phyloP scores from a whole-genome alignment of 352 stramenopile genomes.

The Pythium dissotocum region DNA sequence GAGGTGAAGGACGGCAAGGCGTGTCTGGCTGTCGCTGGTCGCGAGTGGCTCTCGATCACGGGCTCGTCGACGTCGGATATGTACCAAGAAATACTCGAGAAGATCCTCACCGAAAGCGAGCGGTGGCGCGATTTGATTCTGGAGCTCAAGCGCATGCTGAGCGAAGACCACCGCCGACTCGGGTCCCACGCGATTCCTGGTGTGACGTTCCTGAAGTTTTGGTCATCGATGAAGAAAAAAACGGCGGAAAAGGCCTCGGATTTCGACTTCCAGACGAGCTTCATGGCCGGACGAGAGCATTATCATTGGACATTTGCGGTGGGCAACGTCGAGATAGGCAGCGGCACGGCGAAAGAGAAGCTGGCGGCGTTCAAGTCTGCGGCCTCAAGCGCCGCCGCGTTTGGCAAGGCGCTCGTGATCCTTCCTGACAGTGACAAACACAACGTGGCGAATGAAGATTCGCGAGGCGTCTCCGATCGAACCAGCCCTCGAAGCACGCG shows the following conservation, averaged over 20 bases:
- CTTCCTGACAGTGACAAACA: slow-evolving; percentile 14
- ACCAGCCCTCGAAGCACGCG: neutral
- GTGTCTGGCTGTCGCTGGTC: slow-evolving; percentile 40
- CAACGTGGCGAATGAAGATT: slow-evolving; percentile 2
- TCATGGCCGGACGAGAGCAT: slow-evolving; percentile 44
- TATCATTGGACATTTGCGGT: slow-evolving; percentile 69
- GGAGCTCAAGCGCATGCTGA: slow-evolving; percentile 36
- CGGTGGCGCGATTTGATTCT: slow-evolving; percentile 53
- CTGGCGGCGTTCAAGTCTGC: slow-evolving; percentile 50
- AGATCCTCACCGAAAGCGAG: slow-evolving; percentile 38
- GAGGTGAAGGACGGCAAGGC: slow-evolving; percentile 41
- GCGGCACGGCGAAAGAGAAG: slow-evolving; percentile 58
- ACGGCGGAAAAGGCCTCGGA: slow-evolving; percentile 31
- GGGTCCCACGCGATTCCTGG: slow-evolving; percentile 29
- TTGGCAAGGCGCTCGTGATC: slow-evolving; percentile 36
- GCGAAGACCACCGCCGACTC: slow-evolving; percentile 15
- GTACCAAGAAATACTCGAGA: slow-evolving; percentile 51
- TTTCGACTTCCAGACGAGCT: slow-evolving; percentile 45
- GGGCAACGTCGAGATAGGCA: slow-evolving; percentile 70
- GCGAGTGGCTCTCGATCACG: slow-evolving; percentile 53
- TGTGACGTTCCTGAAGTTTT: slow-evolving; percentile 50
- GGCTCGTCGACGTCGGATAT: slow-evolving; percentile 43
- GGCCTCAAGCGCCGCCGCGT: slow-evolving; percentile 39
- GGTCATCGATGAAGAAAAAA: slow-evolving; percentile 49
- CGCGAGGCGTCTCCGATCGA: neutral